Conservation (phyloP, 257 asterid species). For the Anisodus acutangulus region DNA sequence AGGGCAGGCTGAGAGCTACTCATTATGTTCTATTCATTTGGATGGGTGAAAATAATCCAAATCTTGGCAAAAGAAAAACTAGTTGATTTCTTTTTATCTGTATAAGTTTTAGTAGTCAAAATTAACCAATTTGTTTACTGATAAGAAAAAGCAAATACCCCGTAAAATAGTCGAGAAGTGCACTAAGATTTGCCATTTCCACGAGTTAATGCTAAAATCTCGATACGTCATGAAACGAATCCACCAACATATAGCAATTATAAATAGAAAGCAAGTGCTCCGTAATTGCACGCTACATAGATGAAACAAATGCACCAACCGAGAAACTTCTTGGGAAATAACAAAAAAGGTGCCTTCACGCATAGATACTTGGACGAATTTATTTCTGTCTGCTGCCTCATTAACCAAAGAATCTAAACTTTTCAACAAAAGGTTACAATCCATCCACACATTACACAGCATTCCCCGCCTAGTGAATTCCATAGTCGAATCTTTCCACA, state of each 20-base stretch:
- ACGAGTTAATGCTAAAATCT: not conserved
- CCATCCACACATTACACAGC: slow-evolving; percentile 3
- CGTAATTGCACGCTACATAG: not conserved
- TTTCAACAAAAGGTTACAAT: not conserved
- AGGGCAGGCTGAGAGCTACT: not conserved
- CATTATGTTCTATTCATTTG: not conserved
- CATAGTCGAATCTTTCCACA: not conserved
- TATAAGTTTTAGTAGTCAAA: not conserved
- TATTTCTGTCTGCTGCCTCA: not conserved
- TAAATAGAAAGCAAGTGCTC: not conserved
- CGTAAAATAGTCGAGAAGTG: not conserved
- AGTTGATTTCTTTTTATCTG: not conserved
- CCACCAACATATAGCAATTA: not conserved
- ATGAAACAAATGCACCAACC: not conserved
- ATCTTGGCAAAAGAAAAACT: too few species aligned
- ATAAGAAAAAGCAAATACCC: not conserved
- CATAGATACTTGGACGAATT: not conserved
- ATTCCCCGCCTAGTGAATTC: not conserved
- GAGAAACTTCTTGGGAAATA: not conserved
- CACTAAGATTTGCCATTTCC: not conserved
- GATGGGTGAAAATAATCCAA: not conserved
- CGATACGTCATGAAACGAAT: not conserved
- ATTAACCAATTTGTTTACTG: not conserved
- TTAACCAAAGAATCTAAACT: not conserved
- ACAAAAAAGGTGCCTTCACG: not conserved